phyloP scores from a whole-genome alignment of 2,329 filamentous ascomycete genomes.

The Hymenoscyphus albidus region DNA sequence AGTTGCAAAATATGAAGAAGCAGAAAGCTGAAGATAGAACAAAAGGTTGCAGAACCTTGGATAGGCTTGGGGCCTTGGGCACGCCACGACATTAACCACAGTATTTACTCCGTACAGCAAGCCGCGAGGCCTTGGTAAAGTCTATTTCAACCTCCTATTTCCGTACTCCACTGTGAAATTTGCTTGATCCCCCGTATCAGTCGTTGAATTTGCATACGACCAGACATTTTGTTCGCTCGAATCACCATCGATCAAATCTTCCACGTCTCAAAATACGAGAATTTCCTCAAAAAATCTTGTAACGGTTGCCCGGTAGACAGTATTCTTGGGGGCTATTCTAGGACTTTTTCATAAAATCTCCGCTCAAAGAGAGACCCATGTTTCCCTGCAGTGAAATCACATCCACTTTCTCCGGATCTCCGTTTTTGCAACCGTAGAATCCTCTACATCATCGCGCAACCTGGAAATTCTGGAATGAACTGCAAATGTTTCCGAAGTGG shows the following conservation, averaged over 20 bases:
- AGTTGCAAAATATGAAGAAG: conserved; percentile 4
- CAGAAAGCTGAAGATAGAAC: neutral
- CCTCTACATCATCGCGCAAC: neutral
- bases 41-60: neutral
- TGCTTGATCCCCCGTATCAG: neutral
- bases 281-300: neutral
- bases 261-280: neutral
- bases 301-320: neutral
- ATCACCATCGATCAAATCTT: neutral
- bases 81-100: neutral
- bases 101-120: neutral
- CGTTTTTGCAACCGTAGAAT: neutral
- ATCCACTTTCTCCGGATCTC: neutral
- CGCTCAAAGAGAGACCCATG: too few relatives aligned
- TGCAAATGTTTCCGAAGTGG: neutral
- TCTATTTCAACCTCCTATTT: neutral
- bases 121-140: neutral
- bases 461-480: neutral
- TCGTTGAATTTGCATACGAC: neutral
- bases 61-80: neutral
- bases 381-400: neutral
- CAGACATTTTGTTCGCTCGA: neutral
- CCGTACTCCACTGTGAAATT: neutral
- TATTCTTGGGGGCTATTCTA: neutral
- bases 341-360: neutral